Evolutionary conservation across 495 filamentous ascomycete species (phyloP), one percentile per base, ranked within the genome.

Genomic region (Penicillium lagena): DNA sequence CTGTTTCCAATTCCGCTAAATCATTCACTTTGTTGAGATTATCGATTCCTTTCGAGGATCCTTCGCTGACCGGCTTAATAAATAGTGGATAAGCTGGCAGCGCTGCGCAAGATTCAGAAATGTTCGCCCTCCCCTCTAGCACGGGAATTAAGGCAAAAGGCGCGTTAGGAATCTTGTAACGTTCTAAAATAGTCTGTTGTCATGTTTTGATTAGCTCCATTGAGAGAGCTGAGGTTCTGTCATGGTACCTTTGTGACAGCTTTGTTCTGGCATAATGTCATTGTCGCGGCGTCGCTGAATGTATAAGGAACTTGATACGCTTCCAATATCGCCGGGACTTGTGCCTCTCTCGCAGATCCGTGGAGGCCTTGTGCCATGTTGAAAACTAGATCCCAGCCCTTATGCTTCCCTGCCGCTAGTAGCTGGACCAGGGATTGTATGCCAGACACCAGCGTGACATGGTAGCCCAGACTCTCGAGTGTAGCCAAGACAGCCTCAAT

Each of bases 211-310:
- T 15, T 22, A 7, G 3, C 33, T 4, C 17, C 15, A 42, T 45
- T 32, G 11, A 10, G 17, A 22, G 34, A 4, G 7, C 30, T 34
- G 35, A 10, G 13, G 17, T n/a, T 12, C 7, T n/a, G n/a, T n/a
- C n/a, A n/a, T n/a, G n/a, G 29, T 47, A 61, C 58, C 52, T 60
- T 62, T n/a, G 56, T 60, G 31, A 42, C 52, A 5, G 30, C 46
- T 29, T 62, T 62, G 38, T 60, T 50, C 40, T 44, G 37, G 38
- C 56, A 62, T 34, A 56, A 35, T 7, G 50, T 50, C 37, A 55
- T 52, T 9, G 49, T 55, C 27, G 52, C 51, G n/a, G 57, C 50
- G 51, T 60, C 54, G 6, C 49, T 40, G 29, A 58, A 54, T 8
- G 54, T 54, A 39, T 46, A 54, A 6, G 52, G 60, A 35, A 59